Percentiles rank a stretch among this genome's conserved stretches.
These are phyloP conservation scores for Rhodotorula sphaerocarpa DNA, from an alignment of 768 basidiomycete species.

Conservation along the genomic window DNA sequence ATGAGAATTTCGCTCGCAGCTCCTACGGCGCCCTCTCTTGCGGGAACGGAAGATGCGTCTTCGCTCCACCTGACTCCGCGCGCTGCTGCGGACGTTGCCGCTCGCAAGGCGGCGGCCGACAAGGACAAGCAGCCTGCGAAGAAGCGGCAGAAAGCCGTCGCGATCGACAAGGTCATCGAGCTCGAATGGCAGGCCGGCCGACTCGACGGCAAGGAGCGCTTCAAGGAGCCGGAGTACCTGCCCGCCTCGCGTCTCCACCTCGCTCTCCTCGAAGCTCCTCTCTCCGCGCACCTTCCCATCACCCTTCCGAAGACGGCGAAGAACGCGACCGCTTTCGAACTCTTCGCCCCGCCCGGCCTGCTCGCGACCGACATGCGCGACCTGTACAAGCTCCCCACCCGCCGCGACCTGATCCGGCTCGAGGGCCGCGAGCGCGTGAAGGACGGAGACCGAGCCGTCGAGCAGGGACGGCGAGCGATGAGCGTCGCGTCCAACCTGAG, in stretches of 20 bases:
- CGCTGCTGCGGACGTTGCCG: conserved; percentile 46
- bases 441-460: conserved; percentile 11
- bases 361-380: conserved; percentile 65
- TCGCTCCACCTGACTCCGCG: conserved; percentile 46
- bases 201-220: conserved; percentile 59
- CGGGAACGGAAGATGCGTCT: conserved; percentile 11
- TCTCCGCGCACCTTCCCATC: conserved; percentile 66
- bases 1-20: conserved; percentile 8
- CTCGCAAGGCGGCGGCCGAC: conserved; percentile 29
- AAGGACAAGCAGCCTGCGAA: conserved; percentile 48
- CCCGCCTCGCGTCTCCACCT: conserved; percentile 76
- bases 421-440: conserved; percentile 14
- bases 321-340: conserved; percentile 55
- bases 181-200: conserved; percentile 54
- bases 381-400: conserved; percentile 59
- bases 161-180: conserved; percentile 79
- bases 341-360: conserved; percentile 74
- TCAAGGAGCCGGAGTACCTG: conserved; percentile 72
- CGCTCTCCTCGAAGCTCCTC: conserved; percentile 74
- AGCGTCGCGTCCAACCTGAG: conserved; percentile 22
- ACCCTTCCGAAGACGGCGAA: conserved; percentile 64
- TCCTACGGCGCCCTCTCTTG: background rate
- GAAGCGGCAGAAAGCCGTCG: conserved; percentile 62
- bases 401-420: conserved; percentile 24
- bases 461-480: conserved; percentile 21